These are phyloP conservation scores for Cerrena zonata DNA, from an alignment of 1,284 basidiomycete species.

Conservation along the genomic window DNA sequence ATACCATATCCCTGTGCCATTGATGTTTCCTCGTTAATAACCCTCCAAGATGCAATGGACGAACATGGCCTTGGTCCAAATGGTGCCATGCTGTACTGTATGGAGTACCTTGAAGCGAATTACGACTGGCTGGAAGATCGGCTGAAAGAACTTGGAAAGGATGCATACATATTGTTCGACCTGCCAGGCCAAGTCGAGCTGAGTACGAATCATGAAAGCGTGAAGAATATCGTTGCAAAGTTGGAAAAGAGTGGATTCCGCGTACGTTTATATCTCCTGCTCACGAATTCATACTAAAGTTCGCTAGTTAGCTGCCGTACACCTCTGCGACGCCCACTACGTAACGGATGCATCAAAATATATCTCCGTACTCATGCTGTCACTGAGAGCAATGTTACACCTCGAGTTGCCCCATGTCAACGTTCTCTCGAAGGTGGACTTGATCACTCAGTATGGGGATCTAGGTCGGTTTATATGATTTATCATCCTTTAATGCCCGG, in stretches of 20 bases:
- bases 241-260: slow-evolving; percentile 77
- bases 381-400: slow-evolving; percentile 95
- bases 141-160: slow-evolving; percentile 61
- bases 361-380: slow-evolving; percentile 86
- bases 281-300: slow-evolving; percentile 19
- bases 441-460: slow-evolving; percentile 82
- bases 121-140: slow-evolving; percentile 87
- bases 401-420: slow-evolving; percentile 96
- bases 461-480: slow-evolving; percentile 52
- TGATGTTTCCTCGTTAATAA: slow-evolving; percentile 83
- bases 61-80: slow-evolving; percentile 88
- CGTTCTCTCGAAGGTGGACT: slow-evolving; percentile 92
- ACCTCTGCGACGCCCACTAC: slow-evolving; percentile 94
- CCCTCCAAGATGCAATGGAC: slow-evolving; percentile 83
- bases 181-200: slow-evolving; percentile 97
- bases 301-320: slow-evolving; percentile 82
- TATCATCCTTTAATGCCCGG: slow-evolving; percentile 6
- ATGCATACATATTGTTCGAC: slow-evolving; percentile 89
- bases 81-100: slow-evolving; percentile 93
- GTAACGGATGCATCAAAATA: slow-evolving; percentile 95
- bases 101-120: slow-evolving; percentile 95
- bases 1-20: slow-evolving; percentile 90
- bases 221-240: slow-evolving; percentile 74
- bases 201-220: slow-evolving; percentile 88
- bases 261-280: slow-evolving; percentile 46